Percentiles rank a stretch among this genome's conserved stretches.
phyloP scores from a whole-genome alignment of 441 rosid species.

The Codiaeum variegatum region DNA sequence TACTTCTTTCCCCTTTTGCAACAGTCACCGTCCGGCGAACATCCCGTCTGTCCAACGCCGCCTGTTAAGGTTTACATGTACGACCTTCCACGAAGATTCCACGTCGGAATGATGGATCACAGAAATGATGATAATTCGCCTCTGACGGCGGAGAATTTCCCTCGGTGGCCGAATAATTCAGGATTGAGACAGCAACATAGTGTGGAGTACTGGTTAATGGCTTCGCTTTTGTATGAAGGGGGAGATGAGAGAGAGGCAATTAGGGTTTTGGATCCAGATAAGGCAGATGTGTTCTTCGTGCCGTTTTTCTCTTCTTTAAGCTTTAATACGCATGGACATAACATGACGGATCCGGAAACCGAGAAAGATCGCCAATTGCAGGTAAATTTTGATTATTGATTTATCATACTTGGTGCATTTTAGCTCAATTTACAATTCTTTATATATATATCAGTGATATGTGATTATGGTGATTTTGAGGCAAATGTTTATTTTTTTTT shows the following conservation, averaged over 20 bases:
- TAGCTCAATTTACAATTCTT: neutral
- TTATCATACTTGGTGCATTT: neutral
- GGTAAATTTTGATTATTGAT: slow-evolving; percentile 34
- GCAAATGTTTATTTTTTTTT: too few species aligned
- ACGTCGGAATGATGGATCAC: slow-evolving; percentile 71
- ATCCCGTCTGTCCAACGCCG: slow-evolving; percentile 28
- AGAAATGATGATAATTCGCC: slow-evolving; percentile 42
- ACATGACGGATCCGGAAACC: slow-evolving; percentile 86
- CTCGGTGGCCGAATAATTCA: slow-evolving; percentile 61
- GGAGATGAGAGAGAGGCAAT: slow-evolving; percentile 54
- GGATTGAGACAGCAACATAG: slow-evolving; percentile 81
- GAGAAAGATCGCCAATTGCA: slow-evolving; percentile 77
- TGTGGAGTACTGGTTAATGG: slow-evolving; percentile 97
- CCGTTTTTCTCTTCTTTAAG: slow-evolving; percentile 94
- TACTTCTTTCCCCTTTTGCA: slow-evolving; percentile 3
- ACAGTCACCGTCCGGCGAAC: slow-evolving; percentile 8
- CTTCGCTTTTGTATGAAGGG: slow-evolving; percentile 58
- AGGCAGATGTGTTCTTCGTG: slow-evolving; percentile 75
- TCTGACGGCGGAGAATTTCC: slow-evolving; percentile 52
- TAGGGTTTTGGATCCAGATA: slow-evolving; percentile 88
- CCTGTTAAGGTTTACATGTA: slow-evolving; percentile 83
- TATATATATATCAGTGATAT: too few species aligned
- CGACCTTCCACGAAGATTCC: slow-evolving; percentile 80
- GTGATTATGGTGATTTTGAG: neutral
- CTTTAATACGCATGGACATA: slow-evolving; percentile 79